Conservation (phyloP, 2,329 filamentous ascomycete species). For the Rutstroemia sp. region DNA sequence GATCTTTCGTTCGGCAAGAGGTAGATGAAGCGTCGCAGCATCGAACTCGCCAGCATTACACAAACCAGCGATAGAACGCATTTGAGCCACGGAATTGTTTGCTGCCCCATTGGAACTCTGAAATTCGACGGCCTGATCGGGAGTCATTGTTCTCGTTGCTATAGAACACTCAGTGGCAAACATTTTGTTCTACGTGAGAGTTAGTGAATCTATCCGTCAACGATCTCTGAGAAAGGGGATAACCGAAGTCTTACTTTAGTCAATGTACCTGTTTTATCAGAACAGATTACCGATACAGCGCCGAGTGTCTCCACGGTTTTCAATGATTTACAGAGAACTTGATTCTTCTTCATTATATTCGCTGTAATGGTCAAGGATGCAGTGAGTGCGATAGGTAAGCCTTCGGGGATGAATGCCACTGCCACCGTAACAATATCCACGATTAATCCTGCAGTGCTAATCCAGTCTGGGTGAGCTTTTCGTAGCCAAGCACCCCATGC, state of each 20-base stretch:
- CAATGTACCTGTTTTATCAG: conserved; percentile 68
- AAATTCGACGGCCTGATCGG: conserved; percentile 40
- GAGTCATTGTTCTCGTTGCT: conserved; percentile 37
- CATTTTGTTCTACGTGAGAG: conserved; percentile 53
- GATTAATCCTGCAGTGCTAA: conserved; percentile 62
- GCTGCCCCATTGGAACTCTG: conserved; percentile 19
- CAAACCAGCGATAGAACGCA: conserved; percentile 54
- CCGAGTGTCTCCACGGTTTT: conserved; percentile 70
- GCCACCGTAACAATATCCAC: conserved; percentile 38
- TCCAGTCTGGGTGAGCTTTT: conserved; percentile 58
- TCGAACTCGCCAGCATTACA: conserved; percentile 74
- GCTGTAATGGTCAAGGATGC: conserved; percentile 67
- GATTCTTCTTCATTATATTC: conserved; percentile 67
- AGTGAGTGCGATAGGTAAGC: conserved; percentile 60
- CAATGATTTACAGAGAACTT: conserved; percentile 70
- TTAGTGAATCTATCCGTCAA: not conserved
- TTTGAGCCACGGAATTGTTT: conserved; percentile 43
- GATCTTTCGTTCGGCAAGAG: conserved; percentile 53
- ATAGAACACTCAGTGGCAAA: conserved; percentile 60
- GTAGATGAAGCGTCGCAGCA: conserved; percentile 49
- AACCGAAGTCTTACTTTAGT: conserved; percentile 33
- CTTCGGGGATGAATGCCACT: conserved; percentile 69
- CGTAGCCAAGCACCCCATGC: conserved; percentile 66
- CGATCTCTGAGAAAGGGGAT: not conserved
- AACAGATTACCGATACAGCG: conserved; percentile 66